These are phyloP conservation scores for Coniochaeta sp. DNA, from an alignment of 2,329 filamentous ascomycete genomes.

Conservation along the genomic window DNA sequence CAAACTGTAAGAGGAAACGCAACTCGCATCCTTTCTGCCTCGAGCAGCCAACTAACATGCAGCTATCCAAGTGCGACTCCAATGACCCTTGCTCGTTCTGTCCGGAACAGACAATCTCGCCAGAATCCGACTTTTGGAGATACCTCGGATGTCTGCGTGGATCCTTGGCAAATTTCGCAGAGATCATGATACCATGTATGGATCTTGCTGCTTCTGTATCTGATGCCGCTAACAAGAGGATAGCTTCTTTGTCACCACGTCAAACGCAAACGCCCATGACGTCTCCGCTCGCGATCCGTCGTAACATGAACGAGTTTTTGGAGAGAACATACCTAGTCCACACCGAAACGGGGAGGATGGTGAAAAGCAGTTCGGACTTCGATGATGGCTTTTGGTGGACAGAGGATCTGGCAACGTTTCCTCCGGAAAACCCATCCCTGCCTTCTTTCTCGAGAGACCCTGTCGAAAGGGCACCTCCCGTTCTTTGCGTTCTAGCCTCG, in stretches of 20 bases:
- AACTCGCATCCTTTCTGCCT: neutral
- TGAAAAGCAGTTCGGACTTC: slow-evolving; percentile 41
- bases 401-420: slow-evolving; percentile 36
- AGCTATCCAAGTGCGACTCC: slow-evolving; percentile 39
- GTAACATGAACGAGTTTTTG: slow-evolving; percentile 45
- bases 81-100: slow-evolving; percentile 42
- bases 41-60: neutral
- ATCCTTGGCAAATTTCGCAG: slow-evolving; percentile 36
- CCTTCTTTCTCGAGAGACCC: slow-evolving; percentile 30
- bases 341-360: slow-evolving; percentile 30
- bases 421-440: slow-evolving; percentile 28
- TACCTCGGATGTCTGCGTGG: slow-evolving; percentile 44
- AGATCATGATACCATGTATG: slow-evolving; percentile 43
- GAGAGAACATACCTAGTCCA: slow-evolving; percentile 36
- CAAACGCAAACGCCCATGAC: slow-evolving; percentile 42
- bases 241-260: slow-evolving; percentile 39
- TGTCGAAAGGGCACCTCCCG: slow-evolving; percentile 35
- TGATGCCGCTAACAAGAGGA: slow-evolving; percentile 11
- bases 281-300: slow-evolving; percentile 40
- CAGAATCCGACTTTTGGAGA: slow-evolving; percentile 38
- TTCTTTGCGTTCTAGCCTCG: slow-evolving; percentile 41
- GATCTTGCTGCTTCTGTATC: neutral
- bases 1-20: slow-evolving; percentile 31
- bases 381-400: slow-evolving; percentile 53
- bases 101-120: slow-evolving; percentile 25